Conservation (phyloP, 495 filamentous ascomycete species). For the Durotheca rogersii region DNA sequence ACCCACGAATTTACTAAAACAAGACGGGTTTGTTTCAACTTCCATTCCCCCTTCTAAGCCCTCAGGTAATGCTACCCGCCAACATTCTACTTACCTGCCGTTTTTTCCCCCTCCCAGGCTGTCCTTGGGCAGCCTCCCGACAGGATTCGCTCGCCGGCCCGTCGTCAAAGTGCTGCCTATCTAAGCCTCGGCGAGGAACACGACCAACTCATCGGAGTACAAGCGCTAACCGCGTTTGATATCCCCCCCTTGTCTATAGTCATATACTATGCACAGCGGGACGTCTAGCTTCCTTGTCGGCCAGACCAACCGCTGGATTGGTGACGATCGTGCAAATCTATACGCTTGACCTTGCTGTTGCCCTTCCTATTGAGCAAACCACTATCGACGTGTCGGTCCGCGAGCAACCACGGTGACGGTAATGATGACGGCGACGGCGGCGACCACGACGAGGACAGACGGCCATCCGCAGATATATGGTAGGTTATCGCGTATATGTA, state of each 20-base stretch:
- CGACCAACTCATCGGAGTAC: constrained; percentile 13
- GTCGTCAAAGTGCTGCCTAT: too few relatives aligned
- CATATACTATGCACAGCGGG: background rate
- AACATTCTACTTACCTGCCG: constrained; percentile 3
- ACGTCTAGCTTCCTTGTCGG: constrained; percentile 1
- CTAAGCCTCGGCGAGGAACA: too few relatives aligned
- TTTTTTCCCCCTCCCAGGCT: constrained; percentile 9
- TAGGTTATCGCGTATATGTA: constrained; percentile 8
- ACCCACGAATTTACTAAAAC: constrained; percentile 28
- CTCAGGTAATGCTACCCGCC: constrained; percentile 18
- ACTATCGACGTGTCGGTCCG: constrained; percentile 7
- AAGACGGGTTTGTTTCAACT: constrained; percentile 27
- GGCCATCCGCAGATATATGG: too few relatives aligned
- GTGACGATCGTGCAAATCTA: background rate
- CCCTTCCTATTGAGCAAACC: constrained; percentile 3
- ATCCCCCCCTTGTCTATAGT: background rate
- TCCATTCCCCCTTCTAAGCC: constrained; percentile 16
- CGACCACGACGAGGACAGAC: too few relatives aligned
- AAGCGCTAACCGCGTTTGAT: constrained; percentile 23
- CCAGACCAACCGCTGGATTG: background rate
- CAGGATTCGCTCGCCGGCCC: constrained; percentile 5
- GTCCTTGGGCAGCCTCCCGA: background rate
- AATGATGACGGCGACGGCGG: too few relatives aligned
- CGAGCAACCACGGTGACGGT: constrained; percentile 11
- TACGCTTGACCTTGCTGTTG: background rate